These are phyloP conservation scores for Halophytophthora polymorphica DNA, from an alignment of 352 stramenopile genomes.

Conservation along the genomic window DNA sequence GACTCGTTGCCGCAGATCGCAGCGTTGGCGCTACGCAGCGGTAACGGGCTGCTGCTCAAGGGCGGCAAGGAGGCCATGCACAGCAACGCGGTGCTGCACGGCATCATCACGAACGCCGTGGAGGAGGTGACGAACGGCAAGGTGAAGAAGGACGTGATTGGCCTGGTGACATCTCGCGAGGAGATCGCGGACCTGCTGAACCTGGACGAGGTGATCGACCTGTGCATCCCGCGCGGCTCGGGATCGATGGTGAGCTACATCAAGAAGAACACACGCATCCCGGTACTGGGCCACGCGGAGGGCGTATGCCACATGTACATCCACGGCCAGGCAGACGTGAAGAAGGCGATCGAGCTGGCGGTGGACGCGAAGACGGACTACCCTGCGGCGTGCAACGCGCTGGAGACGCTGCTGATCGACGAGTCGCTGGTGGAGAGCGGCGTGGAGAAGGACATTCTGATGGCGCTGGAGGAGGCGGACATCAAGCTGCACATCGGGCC, in stretches of 20 bases:
- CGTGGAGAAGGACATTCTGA: slow-evolving; percentile 75
- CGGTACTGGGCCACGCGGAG: slow-evolving; percentile 97
- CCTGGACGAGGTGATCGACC: slow-evolving; percentile 96
- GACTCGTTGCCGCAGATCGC: slow-evolving; percentile 97
- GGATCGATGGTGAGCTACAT: slow-evolving; percentile 96
- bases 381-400: slow-evolving; percentile 96
- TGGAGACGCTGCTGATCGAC: slow-evolving; percentile 96
- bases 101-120: slow-evolving; percentile 93
- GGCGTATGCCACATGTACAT: slow-evolving; percentile 99
- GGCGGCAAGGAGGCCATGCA: slow-evolving; percentile 94
- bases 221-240: slow-evolving; percentile 97
- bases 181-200: slow-evolving; percentile 92
- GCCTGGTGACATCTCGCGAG: slow-evolving; percentile 92
- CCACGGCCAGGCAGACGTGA: slow-evolving; percentile 85
- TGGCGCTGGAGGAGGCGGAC: slow-evolving; percentile 81
- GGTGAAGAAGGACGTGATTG: slow-evolving; percentile 93
- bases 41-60: slow-evolving; percentile 97
- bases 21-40: slow-evolving; percentile 92
- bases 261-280: slow-evolving; percentile 96
- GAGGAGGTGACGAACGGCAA: slow-evolving; percentile 81
- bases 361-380: slow-evolving; percentile 99
- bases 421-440: slow-evolving; percentile 74
- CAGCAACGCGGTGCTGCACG: slow-evolving; percentile 90
- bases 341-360: slow-evolving; percentile 87
- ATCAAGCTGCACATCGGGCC: slow-evolving; percentile 93